Evolutionary conservation across 2,329 filamentous ascomycete species (phyloP).

Genomic region (Aspergillus versicolor): DNA sequence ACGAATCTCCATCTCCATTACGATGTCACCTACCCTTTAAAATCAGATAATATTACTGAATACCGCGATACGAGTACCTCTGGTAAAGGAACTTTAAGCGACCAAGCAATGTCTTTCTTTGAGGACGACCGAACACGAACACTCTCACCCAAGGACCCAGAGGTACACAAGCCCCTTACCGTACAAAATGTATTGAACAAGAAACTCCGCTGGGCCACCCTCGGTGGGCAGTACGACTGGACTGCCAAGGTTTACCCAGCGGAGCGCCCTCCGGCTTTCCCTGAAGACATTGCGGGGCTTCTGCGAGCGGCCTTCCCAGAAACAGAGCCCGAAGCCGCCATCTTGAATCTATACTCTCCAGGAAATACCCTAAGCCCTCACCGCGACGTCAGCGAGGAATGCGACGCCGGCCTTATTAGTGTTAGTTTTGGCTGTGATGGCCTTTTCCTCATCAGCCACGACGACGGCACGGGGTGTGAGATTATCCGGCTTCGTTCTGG

Average conservation of each 20-base stretch:
- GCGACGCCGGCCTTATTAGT: constrained; percentile 74
- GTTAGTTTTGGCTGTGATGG: constrained; percentile 88
- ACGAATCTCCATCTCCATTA: constrained; percentile 92
- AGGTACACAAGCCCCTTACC: constrained; percentile 71
- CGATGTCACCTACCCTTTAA: constrained; percentile 61
- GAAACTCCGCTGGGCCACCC: constrained; percentile 87
- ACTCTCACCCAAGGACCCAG: constrained; percentile 63
- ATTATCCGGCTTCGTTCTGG: constrained; percentile 72
- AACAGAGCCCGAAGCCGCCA: constrained; percentile 81
- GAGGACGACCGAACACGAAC: constrained; percentile 46
- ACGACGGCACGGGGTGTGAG: constrained; percentile 45
- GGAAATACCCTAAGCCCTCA: constrained; percentile 91
- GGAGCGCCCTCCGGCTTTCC: constrained; percentile 68
- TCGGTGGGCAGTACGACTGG: constrained; percentile 97
- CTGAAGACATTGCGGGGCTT: constrained; percentile 67
- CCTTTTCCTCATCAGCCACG: constrained; percentile 79
- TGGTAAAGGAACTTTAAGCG: not conserved
- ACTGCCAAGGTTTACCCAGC: constrained; percentile 78
- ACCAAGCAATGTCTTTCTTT: constrained; percentile 51
- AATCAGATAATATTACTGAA: constrained; percentile 2
- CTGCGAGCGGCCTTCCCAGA: constrained; percentile 71
- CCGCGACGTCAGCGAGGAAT: constrained; percentile 87
- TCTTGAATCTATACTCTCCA: constrained; percentile 88
- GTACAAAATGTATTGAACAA: constrained; percentile 70
- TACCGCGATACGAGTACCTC: constrained; percentile 35